Evolutionary conservation across 768 basidiomycete genomes (phyloP).

Genomic region (Rhodotorula sphaerocarpa): DNA sequence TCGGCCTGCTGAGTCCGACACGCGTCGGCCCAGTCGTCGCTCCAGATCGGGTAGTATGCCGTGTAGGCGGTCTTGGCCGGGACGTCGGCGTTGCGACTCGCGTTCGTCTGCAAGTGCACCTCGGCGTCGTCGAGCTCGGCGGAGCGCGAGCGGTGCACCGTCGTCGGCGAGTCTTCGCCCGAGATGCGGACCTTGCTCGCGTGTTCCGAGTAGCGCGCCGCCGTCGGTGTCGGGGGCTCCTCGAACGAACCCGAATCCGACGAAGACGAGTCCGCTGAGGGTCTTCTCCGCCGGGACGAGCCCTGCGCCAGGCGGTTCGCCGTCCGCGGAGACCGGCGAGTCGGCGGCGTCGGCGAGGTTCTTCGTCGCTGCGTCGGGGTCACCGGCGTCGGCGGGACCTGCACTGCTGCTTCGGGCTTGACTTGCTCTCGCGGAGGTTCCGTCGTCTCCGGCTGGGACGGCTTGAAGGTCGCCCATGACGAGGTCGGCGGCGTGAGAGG

Average conservation of each 20-base stretch:
- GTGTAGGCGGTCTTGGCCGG: conserved; percentile 29
- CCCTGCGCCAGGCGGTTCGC: neutral
- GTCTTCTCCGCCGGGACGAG: conserved; percentile 18
- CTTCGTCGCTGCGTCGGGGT: conserved; percentile 18
- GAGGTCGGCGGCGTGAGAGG: conserved; percentile 18
- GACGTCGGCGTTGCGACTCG: conserved; percentile 1
- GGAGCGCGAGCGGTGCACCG: conserved; percentile 1
- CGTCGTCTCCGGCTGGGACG: neutral
- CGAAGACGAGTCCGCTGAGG: conserved; percentile 21
- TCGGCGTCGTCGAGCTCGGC: neutral
- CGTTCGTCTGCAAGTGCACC: no score
- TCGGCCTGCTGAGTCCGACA: conserved; percentile 8
- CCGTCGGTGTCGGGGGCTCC: conserved; percentile 28
- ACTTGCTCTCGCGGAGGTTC: no score
- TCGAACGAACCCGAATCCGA: conserved; percentile 15
- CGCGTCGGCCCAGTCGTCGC: conserved; percentile 32
- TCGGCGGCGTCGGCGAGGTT: neutral
- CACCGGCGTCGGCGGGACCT: conserved; percentile 27
- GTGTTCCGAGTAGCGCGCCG: neutral
- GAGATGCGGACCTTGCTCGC: conserved; percentile 28
- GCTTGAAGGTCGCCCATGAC: conserved; percentile 10
- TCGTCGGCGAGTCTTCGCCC: conserved; percentile 2
- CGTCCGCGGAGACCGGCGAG: neutral
- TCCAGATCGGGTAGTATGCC: conserved; percentile 31
- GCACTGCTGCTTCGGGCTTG: no score